Evolutionary conservation across 1,284 basidiomycete species (phyloP).

Genomic region (Marasmius fiardii): DNA sequence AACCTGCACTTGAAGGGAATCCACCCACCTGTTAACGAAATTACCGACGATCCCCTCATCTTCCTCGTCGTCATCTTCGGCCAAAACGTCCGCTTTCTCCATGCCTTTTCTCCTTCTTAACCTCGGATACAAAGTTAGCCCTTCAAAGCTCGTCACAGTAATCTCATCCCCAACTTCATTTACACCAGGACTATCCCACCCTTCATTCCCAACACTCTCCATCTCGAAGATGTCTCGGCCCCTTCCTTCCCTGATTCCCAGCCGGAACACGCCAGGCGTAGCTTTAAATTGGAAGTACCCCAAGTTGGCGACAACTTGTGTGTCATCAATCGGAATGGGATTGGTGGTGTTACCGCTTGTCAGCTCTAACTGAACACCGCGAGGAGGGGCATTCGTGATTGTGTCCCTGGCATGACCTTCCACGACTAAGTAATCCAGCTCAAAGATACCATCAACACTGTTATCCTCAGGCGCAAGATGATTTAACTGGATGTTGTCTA

Average conservation of each 20-base stretch:
- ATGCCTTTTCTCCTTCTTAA: constrained; percentile 71
- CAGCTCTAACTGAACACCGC: constrained; percentile 85
- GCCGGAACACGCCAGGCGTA: constrained; percentile 81
- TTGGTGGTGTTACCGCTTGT: constrained; percentile 33
- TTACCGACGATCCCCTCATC: constrained; percentile 36
- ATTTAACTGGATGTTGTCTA: constrained; percentile 91
- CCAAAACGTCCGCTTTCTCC: constrained; percentile 80
- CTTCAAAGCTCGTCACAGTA: constrained; percentile 84
- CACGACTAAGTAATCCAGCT: constrained; percentile 87
- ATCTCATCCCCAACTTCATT: constrained; percentile 67
- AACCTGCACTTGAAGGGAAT: not conserved
- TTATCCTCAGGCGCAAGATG: constrained; percentile 58
- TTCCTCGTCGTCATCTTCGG: constrained; percentile 35
- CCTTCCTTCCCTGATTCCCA: constrained; percentile 81
- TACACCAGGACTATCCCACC: constrained; percentile 76
- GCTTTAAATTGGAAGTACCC: constrained; percentile 97
- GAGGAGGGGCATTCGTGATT: constrained; percentile 60
- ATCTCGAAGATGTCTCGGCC: constrained; percentile 81
- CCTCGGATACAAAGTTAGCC: constrained; percentile 84
- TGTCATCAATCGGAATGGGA: constrained; percentile 66
- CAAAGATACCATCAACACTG: constrained; percentile 79
- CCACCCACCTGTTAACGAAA: constrained; percentile 47
- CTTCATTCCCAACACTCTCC: constrained; percentile 80
- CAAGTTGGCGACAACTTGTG: constrained; percentile 89
- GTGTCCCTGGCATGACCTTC: constrained; percentile 91